Percentiles rank a stretch among this genome's conserved stretches.
Conservation (phyloP, 2,329 filamentous ascomycete species). For the Sphaerulina musiva region DNA sequence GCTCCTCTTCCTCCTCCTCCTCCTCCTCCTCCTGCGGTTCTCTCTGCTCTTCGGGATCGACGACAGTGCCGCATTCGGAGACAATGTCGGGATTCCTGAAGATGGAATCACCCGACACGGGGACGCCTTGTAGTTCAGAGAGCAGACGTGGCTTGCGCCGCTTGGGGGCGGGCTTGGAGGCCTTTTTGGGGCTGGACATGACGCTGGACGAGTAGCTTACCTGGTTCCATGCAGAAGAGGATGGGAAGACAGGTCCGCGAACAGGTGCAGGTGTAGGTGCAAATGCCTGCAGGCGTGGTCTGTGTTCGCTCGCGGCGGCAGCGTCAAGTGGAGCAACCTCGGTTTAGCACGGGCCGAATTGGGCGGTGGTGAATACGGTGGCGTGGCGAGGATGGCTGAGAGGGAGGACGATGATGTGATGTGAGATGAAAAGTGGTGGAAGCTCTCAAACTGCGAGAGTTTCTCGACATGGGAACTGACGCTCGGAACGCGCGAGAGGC, state of each 20-base stretch:
- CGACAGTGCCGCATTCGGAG: slow-evolving; percentile 7
- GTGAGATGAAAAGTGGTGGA: slow-evolving; percentile 1
- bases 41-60: slow-evolving; percentile 1
- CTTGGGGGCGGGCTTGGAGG: slow-evolving; percentile 1
- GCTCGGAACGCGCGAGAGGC: not conserved
- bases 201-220: slow-evolving; percentile 11
- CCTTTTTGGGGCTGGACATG: not conserved
- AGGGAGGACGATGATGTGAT: not conserved
- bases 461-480: not conserved
- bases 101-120: slow-evolving; percentile 12
- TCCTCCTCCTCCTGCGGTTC: not conserved
- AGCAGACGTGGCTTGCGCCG: slow-evolving; percentile 7
- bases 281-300: not conserved
- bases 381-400: not conserved
- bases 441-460: not conserved
- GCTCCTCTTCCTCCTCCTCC: too few species aligned
- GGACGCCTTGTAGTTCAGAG: slow-evolving; percentile 10
- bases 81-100: slow-evolving; percentile 11
- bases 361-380: not conserved
- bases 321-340: slow-evolving; percentile 6
- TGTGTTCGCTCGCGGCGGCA: not conserved
- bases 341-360: slow-evolving; percentile 3
- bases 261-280: not conserved
- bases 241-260: not conserved
- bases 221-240: slow-evolving; percentile 19